These are phyloP conservation scores for Trichophyton rubrum DNA, from an alignment of 2,329 filamentous ascomycete species.

Conservation along the genomic window DNA sequence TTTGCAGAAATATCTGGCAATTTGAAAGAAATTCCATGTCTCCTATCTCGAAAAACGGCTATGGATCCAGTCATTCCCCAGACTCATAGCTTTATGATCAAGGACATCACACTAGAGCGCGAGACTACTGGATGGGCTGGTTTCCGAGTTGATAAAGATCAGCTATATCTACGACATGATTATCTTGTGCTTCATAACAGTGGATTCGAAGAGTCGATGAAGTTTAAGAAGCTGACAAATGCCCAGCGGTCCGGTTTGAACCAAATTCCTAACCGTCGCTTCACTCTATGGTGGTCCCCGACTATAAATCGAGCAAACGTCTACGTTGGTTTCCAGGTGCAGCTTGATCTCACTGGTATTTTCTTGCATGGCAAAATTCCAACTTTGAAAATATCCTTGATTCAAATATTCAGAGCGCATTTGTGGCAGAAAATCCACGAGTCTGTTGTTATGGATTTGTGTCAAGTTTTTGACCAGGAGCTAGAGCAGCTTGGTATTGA, in stretches of 20 bases:
- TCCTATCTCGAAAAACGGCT: slow-evolving; percentile 13
- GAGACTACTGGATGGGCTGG: slow-evolving; percentile 38
- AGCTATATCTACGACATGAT: slow-evolving; percentile 40
- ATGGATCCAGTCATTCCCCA: slow-evolving; percentile 16
- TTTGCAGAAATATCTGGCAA: slow-evolving; percentile 14
- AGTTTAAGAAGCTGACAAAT: slow-evolving; percentile 98
- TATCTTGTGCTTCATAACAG: slow-evolving; percentile 38
- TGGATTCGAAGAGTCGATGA: slow-evolving; percentile 58
- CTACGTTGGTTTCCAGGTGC: slow-evolving; percentile 98
- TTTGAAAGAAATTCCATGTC: slow-evolving; percentile 15
- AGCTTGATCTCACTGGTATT: slow-evolving; percentile 93
- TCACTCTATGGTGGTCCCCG: slow-evolving; percentile 94
- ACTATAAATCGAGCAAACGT: slow-evolving; percentile 94
- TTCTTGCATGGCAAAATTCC: slow-evolving; percentile 99
- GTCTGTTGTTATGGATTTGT: slow-evolving; percentile 96
- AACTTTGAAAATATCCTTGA: slow-evolving; percentile 91
- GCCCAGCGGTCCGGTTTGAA: slow-evolving; percentile 93
- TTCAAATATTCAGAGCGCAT: slow-evolving; percentile 98
- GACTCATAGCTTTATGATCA: slow-evolving; percentile 28
- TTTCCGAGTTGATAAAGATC: slow-evolving; percentile 41
- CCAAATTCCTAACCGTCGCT: slow-evolving; percentile 96
- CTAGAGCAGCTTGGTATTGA: slow-evolving; percentile 91
- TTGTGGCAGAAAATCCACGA: slow-evolving; percentile 99
- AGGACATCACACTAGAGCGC: slow-evolving; percentile 33
- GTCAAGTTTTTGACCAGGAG: slow-evolving; percentile 96